Conservation (phyloP, 305 asterid genomes). For the Fraxinus latifolia region DNA sequence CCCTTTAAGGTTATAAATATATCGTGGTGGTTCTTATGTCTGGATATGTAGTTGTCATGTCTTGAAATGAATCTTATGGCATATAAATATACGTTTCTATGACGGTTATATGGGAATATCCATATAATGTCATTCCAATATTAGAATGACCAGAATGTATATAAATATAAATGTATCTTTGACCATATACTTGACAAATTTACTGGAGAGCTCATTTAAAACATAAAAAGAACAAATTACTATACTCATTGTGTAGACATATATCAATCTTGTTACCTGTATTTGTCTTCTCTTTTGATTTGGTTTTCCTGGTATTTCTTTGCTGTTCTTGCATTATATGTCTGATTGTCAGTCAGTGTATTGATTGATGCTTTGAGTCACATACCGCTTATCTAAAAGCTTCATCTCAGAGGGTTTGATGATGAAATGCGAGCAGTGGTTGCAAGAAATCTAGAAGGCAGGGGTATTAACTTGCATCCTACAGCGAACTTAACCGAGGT, state of each 20-base stretch:
- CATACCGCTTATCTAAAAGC: slow-evolving; percentile 6
- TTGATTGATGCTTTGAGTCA: slow-evolving; percentile 11
- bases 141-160: neutral
- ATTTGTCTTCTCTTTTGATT: neutral
- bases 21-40: slow-evolving; percentile 19
- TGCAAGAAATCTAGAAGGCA: slow-evolving; percentile 91
- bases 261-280: neutral
- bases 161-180: neutral
- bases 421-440: slow-evolving; percentile 92
- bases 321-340: neutral
- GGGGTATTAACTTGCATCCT: slow-evolving; percentile 91
- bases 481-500: slow-evolving; percentile 78
- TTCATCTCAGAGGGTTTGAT: slow-evolving; percentile 83
- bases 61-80: slow-evolving; percentile 15
- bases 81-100: neutral
- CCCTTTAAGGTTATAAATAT: slow-evolving; percentile 69
- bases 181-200: neutral
- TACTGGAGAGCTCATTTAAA: slow-evolving; percentile 8
- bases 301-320: neutral
- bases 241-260: neutral
- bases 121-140: neutral
- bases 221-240: neutral
- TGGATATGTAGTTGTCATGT: slow-evolving; percentile 13
- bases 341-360: slow-evolving; percentile 10
- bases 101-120: neutral